These are phyloP conservation scores for Neofusicoccum sp. DNA, from an alignment of 2,329 filamentous ascomycete genomes.

Conservation along the genomic window DNA sequence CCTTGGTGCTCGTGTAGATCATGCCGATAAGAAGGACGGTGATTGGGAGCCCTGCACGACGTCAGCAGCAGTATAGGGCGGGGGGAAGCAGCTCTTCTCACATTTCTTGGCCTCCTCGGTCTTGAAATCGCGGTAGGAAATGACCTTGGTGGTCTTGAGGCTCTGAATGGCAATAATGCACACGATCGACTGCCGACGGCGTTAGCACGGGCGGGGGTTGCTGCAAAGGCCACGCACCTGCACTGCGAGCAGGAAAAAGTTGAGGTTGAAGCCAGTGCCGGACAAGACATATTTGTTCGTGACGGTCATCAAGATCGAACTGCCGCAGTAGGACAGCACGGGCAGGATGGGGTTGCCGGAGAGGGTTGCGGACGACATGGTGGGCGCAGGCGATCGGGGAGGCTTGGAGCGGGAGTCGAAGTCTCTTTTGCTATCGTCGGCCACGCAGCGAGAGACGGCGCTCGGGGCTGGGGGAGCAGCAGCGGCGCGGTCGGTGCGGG, in stretches of 20 bases:
- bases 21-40: conserved; percentile 94
- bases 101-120: conserved; percentile 88
- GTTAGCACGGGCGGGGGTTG: conserved; percentile 23
- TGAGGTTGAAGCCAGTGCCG: conserved; percentile 87
- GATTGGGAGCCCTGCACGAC: conserved; percentile 82
- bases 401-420: conserved; percentile 55
- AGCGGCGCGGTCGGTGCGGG: conserved; percentile 7
- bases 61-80: conserved; percentile 19
- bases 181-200: conserved; percentile 68
- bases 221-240: conserved; percentile 63
- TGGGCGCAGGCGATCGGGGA: conserved; percentile 53
- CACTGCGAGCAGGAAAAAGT: conserved; percentile 88
- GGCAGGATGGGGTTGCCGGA: conserved; percentile 79
- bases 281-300: conserved; percentile 99
- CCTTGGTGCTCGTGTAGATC: conserved; percentile 98
- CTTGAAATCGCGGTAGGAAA: conserved; percentile 83
- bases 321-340: conserved; percentile 85
- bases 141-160: conserved; percentile 78
- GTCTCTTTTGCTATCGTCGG: conserved; percentile 83
- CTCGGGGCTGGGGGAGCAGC: conserved; percentile 6
- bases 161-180: conserved; percentile 81
- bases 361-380: conserved; percentile 40
- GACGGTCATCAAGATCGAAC: conserved; percentile 99
- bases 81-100: conserved; percentile 50
- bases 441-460: conserved; percentile 55